These are phyloP conservation scores for Calocybe gangraenosa DNA, from an alignment of 768 basidiomycete species.

Conservation along the genomic window DNA sequence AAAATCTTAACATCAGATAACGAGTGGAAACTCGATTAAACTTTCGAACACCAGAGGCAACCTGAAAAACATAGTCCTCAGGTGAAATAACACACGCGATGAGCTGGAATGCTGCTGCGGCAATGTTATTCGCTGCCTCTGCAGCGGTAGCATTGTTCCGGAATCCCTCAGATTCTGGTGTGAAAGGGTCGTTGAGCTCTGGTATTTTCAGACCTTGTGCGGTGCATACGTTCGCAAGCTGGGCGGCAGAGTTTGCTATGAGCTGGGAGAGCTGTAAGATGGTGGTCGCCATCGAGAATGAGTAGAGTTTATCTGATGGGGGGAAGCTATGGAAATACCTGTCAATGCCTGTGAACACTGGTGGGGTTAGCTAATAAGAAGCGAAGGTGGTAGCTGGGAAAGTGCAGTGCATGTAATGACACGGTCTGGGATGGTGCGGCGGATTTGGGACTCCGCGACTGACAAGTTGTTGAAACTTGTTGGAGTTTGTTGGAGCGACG, in stretches of 20 bases:
- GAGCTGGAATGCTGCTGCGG: constrained; percentile 31
- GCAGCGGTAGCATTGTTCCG: constrained; percentile 22
- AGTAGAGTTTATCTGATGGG: too few relatives aligned
- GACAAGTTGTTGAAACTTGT: too few relatives aligned
- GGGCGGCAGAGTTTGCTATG: constrained; percentile 18
- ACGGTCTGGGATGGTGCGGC: too few relatives aligned
- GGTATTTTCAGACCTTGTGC: constrained; percentile 19
- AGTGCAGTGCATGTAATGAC: too few relatives aligned
- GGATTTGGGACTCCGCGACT: too few relatives aligned
- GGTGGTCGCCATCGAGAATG: neutral
- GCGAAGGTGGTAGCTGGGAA: too few relatives aligned
- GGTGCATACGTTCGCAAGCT: constrained; percentile 15
- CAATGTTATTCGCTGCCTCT: constrained; percentile 24
- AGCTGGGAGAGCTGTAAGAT: constrained; percentile 9
- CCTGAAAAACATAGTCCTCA: constrained; percentile 15
- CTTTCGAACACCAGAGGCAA: constrained; percentile 20
- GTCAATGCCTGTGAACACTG: too few relatives aligned
- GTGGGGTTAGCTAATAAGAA: too few relatives aligned
- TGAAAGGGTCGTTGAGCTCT: constrained; percentile 22
- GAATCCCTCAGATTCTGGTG: constrained; percentile 24
- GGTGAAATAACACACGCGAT: constrained; percentile 25
- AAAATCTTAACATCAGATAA: neutral
- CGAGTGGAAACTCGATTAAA: neutral
- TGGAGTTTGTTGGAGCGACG: too few relatives aligned
- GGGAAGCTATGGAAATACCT: too few relatives aligned